Conservation (phyloP, 2,329 filamentous ascomycete genomes). For the Colletotrichum cuscutae region DNA sequence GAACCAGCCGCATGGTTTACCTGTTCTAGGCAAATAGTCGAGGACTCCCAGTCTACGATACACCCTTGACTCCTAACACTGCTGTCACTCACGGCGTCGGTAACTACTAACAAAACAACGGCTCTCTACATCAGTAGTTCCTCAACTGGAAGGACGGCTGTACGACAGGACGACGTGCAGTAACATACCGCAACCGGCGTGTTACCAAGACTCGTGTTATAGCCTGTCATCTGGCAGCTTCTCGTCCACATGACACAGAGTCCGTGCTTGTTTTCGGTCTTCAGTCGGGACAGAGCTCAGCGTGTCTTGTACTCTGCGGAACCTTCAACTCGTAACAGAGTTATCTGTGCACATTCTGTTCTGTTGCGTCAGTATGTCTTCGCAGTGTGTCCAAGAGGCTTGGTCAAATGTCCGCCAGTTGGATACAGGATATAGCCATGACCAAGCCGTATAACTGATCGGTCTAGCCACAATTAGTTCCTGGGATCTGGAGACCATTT, state of each 20-base stretch:
- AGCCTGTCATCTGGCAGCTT: constrained; percentile 9
- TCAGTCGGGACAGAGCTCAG: background rate
- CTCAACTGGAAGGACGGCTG: constrained; percentile 3
- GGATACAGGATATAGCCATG: background rate
- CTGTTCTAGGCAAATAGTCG: background rate
- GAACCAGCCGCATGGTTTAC: background rate
- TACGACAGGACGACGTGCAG: constrained; percentile 1
- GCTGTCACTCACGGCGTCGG: background rate
- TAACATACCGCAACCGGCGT: background rate
- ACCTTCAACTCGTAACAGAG: background rate
- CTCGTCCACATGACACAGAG: constrained; percentile 1
- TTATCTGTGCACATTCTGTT: background rate
- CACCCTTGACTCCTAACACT: background rate
- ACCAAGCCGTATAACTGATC: background rate
- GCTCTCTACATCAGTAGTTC: constrained; percentile 16
- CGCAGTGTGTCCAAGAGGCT: constrained; percentile 1
- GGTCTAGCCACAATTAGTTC: background rate
- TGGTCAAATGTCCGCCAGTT: background rate
- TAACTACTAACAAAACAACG: constrained; percentile 15
- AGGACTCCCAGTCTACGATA: background rate
- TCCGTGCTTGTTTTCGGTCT: background rate
- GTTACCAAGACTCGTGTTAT: constrained; percentile 21
- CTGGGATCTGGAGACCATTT: background rate
- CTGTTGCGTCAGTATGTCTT: background rate
- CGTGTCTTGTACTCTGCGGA: background rate